A percentile compares a stretch with the other conserved stretches of the same genome.
Conservation (phyloP, 257 asterid species). For the Knoxia roxburghii region DNA sequence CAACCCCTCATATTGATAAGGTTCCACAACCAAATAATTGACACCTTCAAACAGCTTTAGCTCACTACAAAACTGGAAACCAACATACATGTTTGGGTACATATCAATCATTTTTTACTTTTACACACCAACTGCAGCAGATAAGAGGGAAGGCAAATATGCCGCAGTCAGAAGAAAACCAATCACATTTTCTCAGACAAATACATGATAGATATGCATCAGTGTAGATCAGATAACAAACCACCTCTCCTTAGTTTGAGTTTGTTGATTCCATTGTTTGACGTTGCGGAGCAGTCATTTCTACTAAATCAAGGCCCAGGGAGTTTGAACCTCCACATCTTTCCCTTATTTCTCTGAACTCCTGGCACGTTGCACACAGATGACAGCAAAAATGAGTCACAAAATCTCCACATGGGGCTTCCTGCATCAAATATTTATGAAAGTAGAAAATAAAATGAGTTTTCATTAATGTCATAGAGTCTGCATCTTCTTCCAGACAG, state of each 20-base stretch:
- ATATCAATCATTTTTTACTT: not conserved
- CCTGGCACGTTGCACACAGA: constrained; percentile 87
- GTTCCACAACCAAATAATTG: no score
- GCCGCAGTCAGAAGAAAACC: not conserved
- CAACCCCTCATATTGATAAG: no score
- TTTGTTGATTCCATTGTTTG: constrained; percentile 70
- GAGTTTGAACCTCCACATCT: constrained; percentile 41
- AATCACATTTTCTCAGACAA: no score
- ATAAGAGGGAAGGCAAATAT: not conserved
- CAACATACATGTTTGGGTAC: not conserved
- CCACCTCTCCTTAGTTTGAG: constrained; percentile 21
- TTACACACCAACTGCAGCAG: not conserved
- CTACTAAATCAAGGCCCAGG: constrained; percentile 37
- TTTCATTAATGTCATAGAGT: not conserved
- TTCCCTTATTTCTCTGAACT: constrained; percentile 83
- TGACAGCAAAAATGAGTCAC: constrained; percentile 84
- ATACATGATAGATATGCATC: no score
- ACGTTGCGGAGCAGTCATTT: constrained; percentile 60
- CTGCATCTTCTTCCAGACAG: not conserved
- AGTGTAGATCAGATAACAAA: not conserved
- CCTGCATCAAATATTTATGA: constrained; percentile 36
- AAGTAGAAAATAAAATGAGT: not conserved
- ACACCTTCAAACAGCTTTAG: not conserved
- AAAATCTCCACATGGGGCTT: constrained; percentile 92
- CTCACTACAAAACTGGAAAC: not conserved